phyloP scores from a whole-genome alignment of 345 rosid genomes.

The Populus deltoides region DNA sequence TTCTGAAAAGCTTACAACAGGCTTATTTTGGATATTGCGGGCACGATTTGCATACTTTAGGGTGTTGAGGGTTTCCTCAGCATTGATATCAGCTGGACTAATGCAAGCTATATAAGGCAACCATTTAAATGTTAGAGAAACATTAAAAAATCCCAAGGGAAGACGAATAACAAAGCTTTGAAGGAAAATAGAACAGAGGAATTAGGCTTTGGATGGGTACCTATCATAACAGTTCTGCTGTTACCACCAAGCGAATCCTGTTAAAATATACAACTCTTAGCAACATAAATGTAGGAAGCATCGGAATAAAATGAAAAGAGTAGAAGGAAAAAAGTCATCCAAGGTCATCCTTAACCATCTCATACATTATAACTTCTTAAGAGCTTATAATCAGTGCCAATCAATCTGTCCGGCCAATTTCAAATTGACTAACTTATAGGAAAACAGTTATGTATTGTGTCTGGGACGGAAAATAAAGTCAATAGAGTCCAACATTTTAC shows the following conservation, averaged over 20 bases:
- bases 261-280: constrained; percentile 11
- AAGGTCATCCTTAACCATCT: background rate
- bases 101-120: constrained; percentile 68
- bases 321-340: background rate
- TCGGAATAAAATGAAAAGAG: background rate
- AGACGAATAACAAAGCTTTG: background rate
- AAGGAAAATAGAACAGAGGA: constrained; percentile 7
- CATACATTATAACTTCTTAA: background rate
- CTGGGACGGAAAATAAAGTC: background rate
- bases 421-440: background rate
- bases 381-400: background rate
- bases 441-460: background rate
- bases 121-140: background rate
- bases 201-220: constrained; percentile 31
- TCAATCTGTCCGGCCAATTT: background rate
- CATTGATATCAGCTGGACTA: constrained; percentile 98
- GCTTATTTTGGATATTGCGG: constrained; percentile 94
- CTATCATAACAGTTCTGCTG: constrained; percentile 99
- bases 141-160: background rate
- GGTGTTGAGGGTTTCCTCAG: constrained; percentile 96
- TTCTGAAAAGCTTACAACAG: constrained; percentile 66
- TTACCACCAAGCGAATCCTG: constrained; percentile 99
- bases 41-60: constrained; percentile 99
- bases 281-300: background rate
- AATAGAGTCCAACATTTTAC: background rate